Percentiles rank a stretch among this genome's conserved stretches.
These are phyloP conservation scores for Hypoxylon sp. DNA, from an alignment of 2,329 filamentous ascomycete genomes.

Conservation along the genomic window DNA sequence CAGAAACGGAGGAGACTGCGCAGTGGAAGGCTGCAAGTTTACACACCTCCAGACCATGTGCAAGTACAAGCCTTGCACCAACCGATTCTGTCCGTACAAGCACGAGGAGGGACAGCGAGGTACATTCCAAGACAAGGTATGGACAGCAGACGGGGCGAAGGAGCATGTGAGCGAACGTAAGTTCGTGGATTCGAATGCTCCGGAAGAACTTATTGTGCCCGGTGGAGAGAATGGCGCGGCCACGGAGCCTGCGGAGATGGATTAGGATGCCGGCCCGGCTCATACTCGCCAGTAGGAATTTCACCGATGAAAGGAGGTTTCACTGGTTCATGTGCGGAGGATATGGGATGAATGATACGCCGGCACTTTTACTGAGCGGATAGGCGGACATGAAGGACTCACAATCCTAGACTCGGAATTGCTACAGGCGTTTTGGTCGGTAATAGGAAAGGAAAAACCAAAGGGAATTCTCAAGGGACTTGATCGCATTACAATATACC, in stretches of 20 bases:
- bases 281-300: neutral
- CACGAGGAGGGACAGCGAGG: conserved; percentile 93
- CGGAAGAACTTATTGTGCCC: conserved; percentile 81
- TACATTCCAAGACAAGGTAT: conserved; percentile 88
- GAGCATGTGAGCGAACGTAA: conserved; percentile 88
- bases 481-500: conserved; percentile 53
- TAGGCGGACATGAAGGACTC: conserved; percentile 21
- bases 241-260: conserved; percentile 56
- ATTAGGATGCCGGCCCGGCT: conserved; percentile 55
- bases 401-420: conserved; percentile 44
- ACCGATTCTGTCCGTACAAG: conserved; percentile 88
- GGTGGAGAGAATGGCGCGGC: conserved; percentile 55
- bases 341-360: neutral
- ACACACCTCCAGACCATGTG: conserved; percentile 88
- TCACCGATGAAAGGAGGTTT: conserved; percentile 7
- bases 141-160: conserved; percentile 75
- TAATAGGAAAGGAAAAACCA: conserved; percentile 48
- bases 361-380: conserved; percentile 17
- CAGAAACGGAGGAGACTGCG: conserved; percentile 91
- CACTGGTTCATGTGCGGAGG: conserved; percentile 4
- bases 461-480: conserved; percentile 40
- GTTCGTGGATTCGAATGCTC: conserved; percentile 79
- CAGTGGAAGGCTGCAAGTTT: conserved; percentile 85
- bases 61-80: conserved; percentile 92
- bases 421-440: conserved; percentile 49